Evolutionary conservation across 257 asterid genomes (phyloP).

Genomic region (Lycium barbarum): DNA sequence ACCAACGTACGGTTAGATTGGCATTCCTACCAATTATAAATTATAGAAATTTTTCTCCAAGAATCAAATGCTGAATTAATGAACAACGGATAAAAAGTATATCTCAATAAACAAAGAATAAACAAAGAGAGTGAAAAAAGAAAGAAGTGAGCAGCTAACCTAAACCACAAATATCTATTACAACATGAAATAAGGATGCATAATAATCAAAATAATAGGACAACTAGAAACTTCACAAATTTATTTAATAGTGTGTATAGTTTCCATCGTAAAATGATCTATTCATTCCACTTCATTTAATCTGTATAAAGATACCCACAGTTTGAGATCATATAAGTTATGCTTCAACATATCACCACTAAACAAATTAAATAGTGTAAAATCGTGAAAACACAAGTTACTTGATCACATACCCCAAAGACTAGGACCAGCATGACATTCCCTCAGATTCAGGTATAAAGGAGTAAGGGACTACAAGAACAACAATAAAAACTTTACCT

Average conservation of each 20-base stretch:
- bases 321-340: conserved; percentile 14
- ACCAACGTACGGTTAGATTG: conserved; percentile 41
- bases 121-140: conserved; percentile 6
- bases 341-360: not conserved
- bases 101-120: conserved; percentile 24
- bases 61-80: conserved; percentile 10
- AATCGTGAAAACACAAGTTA: not conserved
- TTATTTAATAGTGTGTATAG: not conserved
- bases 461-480: not conserved
- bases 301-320: conserved; percentile 7
- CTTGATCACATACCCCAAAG: not conserved
- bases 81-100: conserved; percentile 10
- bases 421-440: not conserved
- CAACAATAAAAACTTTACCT: not conserved
- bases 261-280: conserved; percentile 7
- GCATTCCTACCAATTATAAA: conserved; percentile 6
- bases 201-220: not conserved
- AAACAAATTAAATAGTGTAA: not conserved
- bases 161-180: conserved; percentile 2
- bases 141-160: not conserved
- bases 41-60: not conserved
- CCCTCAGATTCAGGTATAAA: not conserved
- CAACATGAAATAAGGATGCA: not conserved
- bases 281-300: not conserved
- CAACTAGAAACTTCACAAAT: not conserved